Conservation (phyloP, 164 flowering plant genomes). For the Vitis labrusca region DNA sequence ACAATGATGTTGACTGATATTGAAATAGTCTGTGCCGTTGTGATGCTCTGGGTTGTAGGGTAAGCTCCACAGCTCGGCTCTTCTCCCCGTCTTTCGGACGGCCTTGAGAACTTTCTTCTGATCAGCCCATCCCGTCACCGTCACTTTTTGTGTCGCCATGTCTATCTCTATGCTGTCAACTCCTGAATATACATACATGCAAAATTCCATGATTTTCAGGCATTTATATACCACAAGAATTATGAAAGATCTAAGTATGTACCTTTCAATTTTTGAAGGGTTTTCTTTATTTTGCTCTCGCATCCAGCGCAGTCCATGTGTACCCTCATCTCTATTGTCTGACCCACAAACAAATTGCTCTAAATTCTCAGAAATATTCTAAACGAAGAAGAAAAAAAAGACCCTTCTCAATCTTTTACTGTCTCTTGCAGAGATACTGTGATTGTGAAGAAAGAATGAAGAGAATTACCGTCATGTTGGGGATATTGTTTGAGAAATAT, state of each 20-base stretch:
- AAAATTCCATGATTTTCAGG: not conserved
- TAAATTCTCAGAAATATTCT: no score
- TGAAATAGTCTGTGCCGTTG: constrained; percentile 18
- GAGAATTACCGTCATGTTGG: no score
- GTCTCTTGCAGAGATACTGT: no score
- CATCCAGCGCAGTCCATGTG: constrained; percentile 56
- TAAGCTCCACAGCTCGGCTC: constrained; percentile 79
- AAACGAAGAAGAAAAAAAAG: no score
- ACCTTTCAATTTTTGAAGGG: constrained; percentile 47
- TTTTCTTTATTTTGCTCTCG: constrained; percentile 33
- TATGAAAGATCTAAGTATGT: not conserved
- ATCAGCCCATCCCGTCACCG: constrained; percentile 71
- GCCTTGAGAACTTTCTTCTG: constrained; percentile 60
- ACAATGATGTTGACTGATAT: constrained; percentile 30
- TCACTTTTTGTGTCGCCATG: constrained; percentile 75
- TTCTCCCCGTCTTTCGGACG: constrained; percentile 66
- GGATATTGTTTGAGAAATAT: no score
- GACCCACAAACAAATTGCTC: not conserved
- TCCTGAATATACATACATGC: constrained; percentile 32
- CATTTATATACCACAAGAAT: not conserved
- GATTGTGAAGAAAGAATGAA: no score
- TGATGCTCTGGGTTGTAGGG: constrained; percentile 55
- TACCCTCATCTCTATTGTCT: constrained; percentile 51
- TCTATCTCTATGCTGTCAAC: constrained; percentile 67
- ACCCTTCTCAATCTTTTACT: no score